Base-by-base conservation (phyloP, 2,329 filamentous ascomycete genomes). In the Ophiostoma montium region DNA sequence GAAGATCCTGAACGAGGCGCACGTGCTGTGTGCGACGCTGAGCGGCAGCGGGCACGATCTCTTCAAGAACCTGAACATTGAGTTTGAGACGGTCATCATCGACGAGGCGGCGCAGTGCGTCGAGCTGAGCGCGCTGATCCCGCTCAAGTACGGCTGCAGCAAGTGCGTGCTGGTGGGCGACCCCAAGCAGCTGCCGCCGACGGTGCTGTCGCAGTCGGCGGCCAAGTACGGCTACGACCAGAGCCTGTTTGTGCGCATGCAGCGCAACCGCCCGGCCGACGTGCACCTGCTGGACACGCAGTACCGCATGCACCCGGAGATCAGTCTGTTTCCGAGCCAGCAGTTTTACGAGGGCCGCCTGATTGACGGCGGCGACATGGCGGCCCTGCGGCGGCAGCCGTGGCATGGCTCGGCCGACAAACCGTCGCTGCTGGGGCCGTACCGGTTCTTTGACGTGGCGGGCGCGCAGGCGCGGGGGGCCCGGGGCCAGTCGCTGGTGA, bases 291-390 rank as follows among this genome's bases (percentile, higher is more conserved):
- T 98, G n/a, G 90, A 96, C 61, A 92, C 84, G 50, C 92, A 98
- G 62, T 98, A 98, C 63, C 92, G 92, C 66, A 98, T 98, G 94
- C 92, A 98, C 67, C 92, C 94, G 0, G 86, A 92, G 57, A 98
- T 98, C 62, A 95, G 88, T 64, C 65, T 71, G 47, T 98, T 95
- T 63, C 92, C 94, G 1, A 95, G 88, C 63, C 70, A 75, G 57
- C 83, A 89, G 47, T 98, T 98, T 67, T 98, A 98, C 67, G 87
- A 96, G 61, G 80, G 86, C 27, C 78, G 80, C 54, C 76, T 98
- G 11, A 71, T 89, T 55, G 88, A 98, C 63, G 92, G 94, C 21
- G 76, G 75, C 52, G 76, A 84, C 56, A 96, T 96, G 89, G 79
- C 75, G 3, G 70, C 68, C 49, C 70, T 94, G 48, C 83, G 92